Percentiles rank a stretch among this genome's conserved stretches.
Evolutionary conservation across 768 basidiomycete species (phyloP).

Genomic region (Boletus rex-veris): DNA sequence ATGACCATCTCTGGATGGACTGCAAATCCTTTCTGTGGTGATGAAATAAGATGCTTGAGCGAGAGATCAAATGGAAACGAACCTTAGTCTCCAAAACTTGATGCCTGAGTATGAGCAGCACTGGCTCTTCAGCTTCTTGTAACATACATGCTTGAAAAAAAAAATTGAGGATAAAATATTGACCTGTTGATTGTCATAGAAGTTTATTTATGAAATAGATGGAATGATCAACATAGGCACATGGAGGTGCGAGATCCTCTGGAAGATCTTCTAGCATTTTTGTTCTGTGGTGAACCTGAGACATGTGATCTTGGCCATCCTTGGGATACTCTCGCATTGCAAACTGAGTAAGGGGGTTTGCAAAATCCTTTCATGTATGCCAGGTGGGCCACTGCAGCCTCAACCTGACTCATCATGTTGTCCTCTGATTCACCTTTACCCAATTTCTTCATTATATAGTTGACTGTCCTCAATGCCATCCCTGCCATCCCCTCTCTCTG

Average conservation of each 20-base stretch:
- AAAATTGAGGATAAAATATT: constrained; percentile 13
- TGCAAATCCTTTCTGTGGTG: constrained; percentile 1
- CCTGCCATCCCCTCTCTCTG: too few relatives aligned
- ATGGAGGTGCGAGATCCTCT: constrained; percentile 22
- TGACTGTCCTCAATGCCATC: too few relatives aligned
- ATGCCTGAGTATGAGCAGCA: constrained; percentile 3
- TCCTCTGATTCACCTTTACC: too few relatives aligned
- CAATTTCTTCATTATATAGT: too few relatives aligned
- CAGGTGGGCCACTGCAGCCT: too few relatives aligned
- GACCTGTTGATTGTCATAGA: not conserved
- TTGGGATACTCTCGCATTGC: constrained; percentile 30
- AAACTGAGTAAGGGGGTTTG: constrained; percentile 21
- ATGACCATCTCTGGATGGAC: constrained; percentile 7
- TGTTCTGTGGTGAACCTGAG: constrained; percentile 23
- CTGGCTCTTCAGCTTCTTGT: not conserved
- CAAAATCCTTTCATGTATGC: too few relatives aligned
- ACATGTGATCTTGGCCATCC: constrained; percentile 18
- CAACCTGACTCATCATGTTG: too few relatives aligned
- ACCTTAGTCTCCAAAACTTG: not conserved
- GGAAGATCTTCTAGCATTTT: constrained; percentile 32
- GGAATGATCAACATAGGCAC: constrained; percentile 12
- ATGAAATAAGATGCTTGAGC: too few relatives aligned
- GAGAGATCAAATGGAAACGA: not conserved
- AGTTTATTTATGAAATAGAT: constrained; percentile 29
- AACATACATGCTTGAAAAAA: constrained; percentile 11